These are phyloP conservation scores for Shiraia bambusicola DNA, from an alignment of 2,329 filamentous ascomycete species.

Conservation along the genomic window DNA sequence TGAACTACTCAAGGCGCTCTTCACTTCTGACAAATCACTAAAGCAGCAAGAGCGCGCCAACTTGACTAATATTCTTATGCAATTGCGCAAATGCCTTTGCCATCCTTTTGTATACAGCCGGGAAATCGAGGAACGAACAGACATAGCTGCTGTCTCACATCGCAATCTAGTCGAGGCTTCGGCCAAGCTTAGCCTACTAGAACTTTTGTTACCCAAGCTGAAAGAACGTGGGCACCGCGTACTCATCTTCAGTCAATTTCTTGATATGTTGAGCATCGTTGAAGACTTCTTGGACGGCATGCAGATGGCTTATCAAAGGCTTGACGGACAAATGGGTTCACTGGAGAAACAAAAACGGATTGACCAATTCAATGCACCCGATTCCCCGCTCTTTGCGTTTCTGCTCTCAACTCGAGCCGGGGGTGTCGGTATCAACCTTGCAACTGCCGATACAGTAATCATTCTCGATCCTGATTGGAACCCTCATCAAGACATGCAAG, in stretches of 20 bases:
- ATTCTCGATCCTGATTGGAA: conserved; percentile 98
- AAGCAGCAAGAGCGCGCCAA: conserved; percentile 73
- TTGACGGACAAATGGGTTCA: conserved; percentile 81
- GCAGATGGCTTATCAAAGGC: conserved; percentile 70
- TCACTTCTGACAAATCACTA: conserved; percentile 62
- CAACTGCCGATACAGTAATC: conserved; percentile 95
- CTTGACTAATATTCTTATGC: conserved; percentile 92
- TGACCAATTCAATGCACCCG: conserved; percentile 85
- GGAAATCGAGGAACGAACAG: conserved; percentile 80
- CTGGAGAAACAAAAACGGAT: conserved; percentile 93
- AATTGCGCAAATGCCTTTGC: conserved; percentile 89
- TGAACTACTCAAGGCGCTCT: conserved; percentile 82
- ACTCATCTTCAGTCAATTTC: conserved; percentile 92
- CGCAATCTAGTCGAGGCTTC: conserved; percentile 89
- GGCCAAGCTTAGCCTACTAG: conserved; percentile 80
- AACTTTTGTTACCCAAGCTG: conserved; percentile 84
- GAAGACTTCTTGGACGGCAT: conserved; percentile 87
- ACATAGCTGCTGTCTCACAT: conserved; percentile 63
- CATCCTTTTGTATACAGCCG: conserved; percentile 94
- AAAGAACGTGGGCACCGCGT: conserved; percentile 84
- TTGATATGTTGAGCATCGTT: conserved; percentile 80
- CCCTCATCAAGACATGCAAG: conserved; percentile 95
- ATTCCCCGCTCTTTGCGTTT: conserved; percentile 84
- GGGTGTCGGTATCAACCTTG: conserved; percentile 95
- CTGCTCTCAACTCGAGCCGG: conserved; percentile 90